Evolutionary conservation across 305 asterid species (phyloP), one percentile per base, ranked within the genome.

Genomic region (Fraxinus angustifolia): DNA sequence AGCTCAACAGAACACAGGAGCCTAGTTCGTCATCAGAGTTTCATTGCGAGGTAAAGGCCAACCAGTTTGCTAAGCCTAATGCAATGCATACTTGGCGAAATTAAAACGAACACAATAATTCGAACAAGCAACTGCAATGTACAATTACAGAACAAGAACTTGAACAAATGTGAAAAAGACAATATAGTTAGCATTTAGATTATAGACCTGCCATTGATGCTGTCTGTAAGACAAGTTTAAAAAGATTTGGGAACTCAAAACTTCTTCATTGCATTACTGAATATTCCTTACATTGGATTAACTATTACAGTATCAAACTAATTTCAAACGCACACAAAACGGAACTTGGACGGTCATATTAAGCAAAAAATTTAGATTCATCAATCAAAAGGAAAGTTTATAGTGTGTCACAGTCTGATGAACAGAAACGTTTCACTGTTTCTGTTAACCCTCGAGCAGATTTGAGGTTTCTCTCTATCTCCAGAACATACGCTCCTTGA

Each of bases 361-460:
- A 12, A n/a, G 76, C 73, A 73, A 50, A 73, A 34, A 28, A 58
- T 72, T 67, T 73, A 78, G 82, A 78, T 58, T 78, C 76, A 82
- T 62, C 60, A 82, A 76, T 45, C 48, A 74, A 82, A 77, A 36
- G 62, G 31, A 60, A 58, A 82, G 40, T 28, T 23, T 19, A 6
- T 31, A 73, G 8, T 75, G n/a, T 31, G 68, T 28, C 17, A n/a
- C 21, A 23, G 11, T 33, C 77, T 68, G 71, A 23, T 14, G 23
- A 72, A 80, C 23, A 53, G 62, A 38, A 38, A 38, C 45, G 11
- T 38, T 38, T 38, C 45, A 38, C 45, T 38, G 45, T 38, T 12
- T 45, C 56, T 42, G 56, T 12, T 45, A 45, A 19, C 60, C 77
- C 76, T 75, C 71, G n/a, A 31, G 48, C 45, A 73, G 58, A 53